Percentiles rank a stretch among this genome's conserved stretches.
phyloP scores from a whole-genome alignment of 148 eudicot species.

The Chenopodium quinoa region DNA sequence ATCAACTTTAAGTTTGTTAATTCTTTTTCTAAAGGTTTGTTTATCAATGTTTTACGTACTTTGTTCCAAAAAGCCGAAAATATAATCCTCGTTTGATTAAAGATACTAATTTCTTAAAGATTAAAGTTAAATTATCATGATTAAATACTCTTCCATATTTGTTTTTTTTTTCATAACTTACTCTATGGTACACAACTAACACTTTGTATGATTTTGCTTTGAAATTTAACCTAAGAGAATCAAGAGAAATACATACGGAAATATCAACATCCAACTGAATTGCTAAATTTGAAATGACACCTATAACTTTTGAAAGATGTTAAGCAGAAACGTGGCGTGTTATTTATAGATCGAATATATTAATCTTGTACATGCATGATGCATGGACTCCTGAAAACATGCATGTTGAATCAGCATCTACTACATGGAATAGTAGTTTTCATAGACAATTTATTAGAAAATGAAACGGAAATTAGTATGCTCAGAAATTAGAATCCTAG shows the following conservation, averaged over 20 bases:
- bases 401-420: background rate
- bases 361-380: background rate
- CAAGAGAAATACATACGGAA: background rate
- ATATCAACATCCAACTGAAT: too few relatives aligned
- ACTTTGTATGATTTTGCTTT: too few relatives aligned
- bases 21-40: background rate
- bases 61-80: too few relatives aligned
- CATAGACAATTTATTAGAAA: background rate
- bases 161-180: too few relatives aligned
- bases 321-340: background rate
- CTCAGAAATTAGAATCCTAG: background rate
- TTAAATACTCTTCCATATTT: too few relatives aligned
- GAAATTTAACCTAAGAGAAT: too few relatives aligned
- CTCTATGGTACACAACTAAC: too few relatives aligned
- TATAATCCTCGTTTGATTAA: too few relatives aligned
- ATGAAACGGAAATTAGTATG: background rate
- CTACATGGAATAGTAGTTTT: background rate
- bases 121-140: too few relatives aligned
- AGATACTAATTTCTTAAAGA: too few relatives aligned
- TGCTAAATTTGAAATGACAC: background rate
- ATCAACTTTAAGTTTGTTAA: background rate
- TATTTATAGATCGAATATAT: too few relatives aligned
- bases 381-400: background rate
- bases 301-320: background rate
- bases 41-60: too few relatives aligned